A percentile compares a stretch with the other conserved stretches of the same genome.
phyloP scores from a whole-genome alignment of 169 alveolate genomes.

The Eimeria necatrix region DNA sequence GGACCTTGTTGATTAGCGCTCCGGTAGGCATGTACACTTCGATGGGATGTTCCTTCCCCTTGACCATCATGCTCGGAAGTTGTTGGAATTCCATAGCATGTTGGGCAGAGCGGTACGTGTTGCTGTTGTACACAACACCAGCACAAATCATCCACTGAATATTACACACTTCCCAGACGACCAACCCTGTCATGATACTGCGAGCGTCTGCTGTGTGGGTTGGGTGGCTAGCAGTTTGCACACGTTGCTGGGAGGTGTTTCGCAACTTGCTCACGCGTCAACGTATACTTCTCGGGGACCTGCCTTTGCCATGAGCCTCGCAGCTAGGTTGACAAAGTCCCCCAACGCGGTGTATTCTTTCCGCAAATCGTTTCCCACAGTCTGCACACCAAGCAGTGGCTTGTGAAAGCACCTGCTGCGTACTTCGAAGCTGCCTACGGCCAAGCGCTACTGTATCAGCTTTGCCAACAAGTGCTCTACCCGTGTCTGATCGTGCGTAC shows the following conservation, averaged over 20 bases:
- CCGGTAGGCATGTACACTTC: slow-evolving; percentile 82
- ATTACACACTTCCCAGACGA: not conserved
- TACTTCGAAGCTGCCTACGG: no score
- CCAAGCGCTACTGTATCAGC: no score
- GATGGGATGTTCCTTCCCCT: slow-evolving; percentile 82
- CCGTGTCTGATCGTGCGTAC: slow-evolving; percentile 36
- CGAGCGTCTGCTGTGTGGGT: not conserved
- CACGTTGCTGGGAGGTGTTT: not conserved
- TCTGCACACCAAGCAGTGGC: slow-evolving; percentile 71
- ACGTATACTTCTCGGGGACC: slow-evolving; percentile 83
- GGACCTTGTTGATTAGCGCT: slow-evolving; percentile 36
- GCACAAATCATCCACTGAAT: not conserved
- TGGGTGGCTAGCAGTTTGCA: not conserved
- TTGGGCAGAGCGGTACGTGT: slow-evolving; percentile 83
- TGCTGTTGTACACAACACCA: slow-evolving; percentile 63
- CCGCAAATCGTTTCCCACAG: slow-evolving; percentile 86
- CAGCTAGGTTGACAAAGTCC: slow-evolving; percentile 89
- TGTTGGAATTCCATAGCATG: slow-evolving; percentile 81
- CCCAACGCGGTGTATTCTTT: slow-evolving; percentile 92
- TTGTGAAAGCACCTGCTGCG: no score
- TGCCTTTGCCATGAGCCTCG: slow-evolving; percentile 89
- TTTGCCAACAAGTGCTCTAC: no score
- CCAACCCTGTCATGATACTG: not conserved
- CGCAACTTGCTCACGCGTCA: slow-evolving; percentile 78
- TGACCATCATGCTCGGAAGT: slow-evolving; percentile 80